Percentiles rank a stretch among this genome's conserved stretches.
Evolutionary conservation across 2,329 filamentous ascomycete species (phyloP).

Genomic region (Diaporthe aspalathi): DNA sequence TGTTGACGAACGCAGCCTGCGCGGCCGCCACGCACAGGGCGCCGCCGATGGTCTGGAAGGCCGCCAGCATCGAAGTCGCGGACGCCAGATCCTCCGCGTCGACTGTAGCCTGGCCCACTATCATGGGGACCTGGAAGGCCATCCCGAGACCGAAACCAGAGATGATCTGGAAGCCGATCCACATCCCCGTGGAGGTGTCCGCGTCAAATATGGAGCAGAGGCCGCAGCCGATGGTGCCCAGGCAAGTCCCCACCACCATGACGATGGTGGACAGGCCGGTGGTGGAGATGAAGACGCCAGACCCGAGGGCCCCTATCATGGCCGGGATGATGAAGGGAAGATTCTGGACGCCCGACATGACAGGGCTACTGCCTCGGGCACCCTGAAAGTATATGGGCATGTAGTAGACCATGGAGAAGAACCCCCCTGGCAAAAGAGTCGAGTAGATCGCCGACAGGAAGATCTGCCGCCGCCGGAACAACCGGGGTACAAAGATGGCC

Average conservation of each 20-base stretch:
- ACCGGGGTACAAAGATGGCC: constrained; percentile 61
- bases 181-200: not conserved
- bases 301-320: not conserved
- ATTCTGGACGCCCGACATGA: not conserved
- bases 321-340: not conserved
- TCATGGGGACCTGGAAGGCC: too few relatives aligned
- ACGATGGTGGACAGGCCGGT: not conserved
- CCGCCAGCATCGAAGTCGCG: too few relatives aligned
- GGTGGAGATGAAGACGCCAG: not conserved
- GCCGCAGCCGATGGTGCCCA: not conserved
- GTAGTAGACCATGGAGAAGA: constrained; percentile 51
- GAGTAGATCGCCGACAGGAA: constrained; percentile 45
- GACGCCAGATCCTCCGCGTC: too few relatives aligned
- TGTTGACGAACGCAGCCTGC: too few relatives aligned
- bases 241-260: not conserved
- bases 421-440: constrained; percentile 51
- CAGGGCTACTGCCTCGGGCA: constrained; percentile 42
- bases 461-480: constrained; percentile 52
- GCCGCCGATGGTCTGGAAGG: too few relatives aligned
- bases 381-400: constrained; percentile 64
- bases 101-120: too few relatives aligned
- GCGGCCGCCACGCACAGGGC: too few relatives aligned
- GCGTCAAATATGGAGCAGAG: not conserved
- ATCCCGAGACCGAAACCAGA: too few relatives aligned
- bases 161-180: not conserved